These are phyloP conservation scores for Singerocomus inundabilis DNA, from an alignment of 1,284 basidiomycete genomes.

Conservation along the genomic window DNA sequence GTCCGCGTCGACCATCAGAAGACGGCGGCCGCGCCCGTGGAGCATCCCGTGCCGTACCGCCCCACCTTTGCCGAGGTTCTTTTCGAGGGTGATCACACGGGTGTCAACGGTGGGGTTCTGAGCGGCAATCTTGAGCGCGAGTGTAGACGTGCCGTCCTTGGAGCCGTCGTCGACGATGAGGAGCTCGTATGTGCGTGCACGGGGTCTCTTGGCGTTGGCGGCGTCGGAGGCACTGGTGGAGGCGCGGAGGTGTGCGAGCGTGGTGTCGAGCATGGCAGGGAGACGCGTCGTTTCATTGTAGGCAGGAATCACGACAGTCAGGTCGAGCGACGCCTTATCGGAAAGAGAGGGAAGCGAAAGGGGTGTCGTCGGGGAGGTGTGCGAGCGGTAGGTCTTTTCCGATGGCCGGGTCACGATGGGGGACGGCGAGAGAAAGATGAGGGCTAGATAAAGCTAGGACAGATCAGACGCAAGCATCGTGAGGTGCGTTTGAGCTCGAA, in stretches of 20 bases:
- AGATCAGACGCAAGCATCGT: slow-evolving; percentile 17
- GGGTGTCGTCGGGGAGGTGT: slow-evolving; percentile 46
- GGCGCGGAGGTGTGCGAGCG: slow-evolving; percentile 58
- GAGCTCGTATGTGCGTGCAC: slow-evolving; percentile 63
- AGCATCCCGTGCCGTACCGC: slow-evolving; percentile 90
- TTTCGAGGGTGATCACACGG: slow-evolving; percentile 73
- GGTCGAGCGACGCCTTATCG: slow-evolving; percentile 55
- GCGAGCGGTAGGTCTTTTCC: slow-evolving; percentile 64
- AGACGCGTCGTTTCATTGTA: slow-evolving; percentile 85
- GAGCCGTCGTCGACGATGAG: slow-evolving; percentile 91
- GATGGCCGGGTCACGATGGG: slow-evolving; percentile 61
- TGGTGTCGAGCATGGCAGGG: slow-evolving; percentile 76
- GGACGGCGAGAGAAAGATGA: slow-evolving; percentile 67
- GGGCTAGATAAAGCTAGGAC: slow-evolving; percentile 56
- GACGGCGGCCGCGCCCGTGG: slow-evolving; percentile 71
- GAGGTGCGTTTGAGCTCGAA: slow-evolving; percentile 4
- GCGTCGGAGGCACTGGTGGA: slow-evolving; percentile 15
- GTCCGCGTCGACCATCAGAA: slow-evolving; percentile 93
- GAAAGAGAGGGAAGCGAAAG: slow-evolving; percentile 53
- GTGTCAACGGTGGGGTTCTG: slow-evolving; percentile 58
- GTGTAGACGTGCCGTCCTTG: slow-evolving; percentile 66
- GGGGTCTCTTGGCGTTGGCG: slow-evolving; percentile 16
- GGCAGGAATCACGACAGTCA: slow-evolving; percentile 85
- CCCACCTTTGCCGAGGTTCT: slow-evolving; percentile 89
- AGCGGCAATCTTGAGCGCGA: slow-evolving; percentile 64